Percentiles rank a stretch among this genome's conserved stretches.
Conservation (phyloP, 305 asterid species). For the Fraxinus greggii region DNA sequence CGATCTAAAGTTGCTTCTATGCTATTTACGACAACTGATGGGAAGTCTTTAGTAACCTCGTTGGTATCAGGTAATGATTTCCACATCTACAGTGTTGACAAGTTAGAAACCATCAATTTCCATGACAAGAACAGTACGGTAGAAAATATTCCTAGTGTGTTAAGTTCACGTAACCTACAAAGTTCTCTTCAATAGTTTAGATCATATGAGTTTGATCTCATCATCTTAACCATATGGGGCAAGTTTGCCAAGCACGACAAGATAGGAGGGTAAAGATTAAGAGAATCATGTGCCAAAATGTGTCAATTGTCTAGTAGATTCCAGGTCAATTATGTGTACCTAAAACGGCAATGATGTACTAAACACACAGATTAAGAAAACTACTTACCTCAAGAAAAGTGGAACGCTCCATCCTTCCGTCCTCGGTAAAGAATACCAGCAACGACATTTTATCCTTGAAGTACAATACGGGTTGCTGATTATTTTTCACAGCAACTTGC, state of each 20-base stretch:
- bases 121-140: background rate
- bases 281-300: background rate
- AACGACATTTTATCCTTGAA: slow-evolving; percentile 70
- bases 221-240: background rate
- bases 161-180: background rate
- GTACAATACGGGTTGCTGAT: slow-evolving; percentile 97
- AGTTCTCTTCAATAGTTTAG: background rate
- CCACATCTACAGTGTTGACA: slow-evolving; percentile 66
- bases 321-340: background rate
- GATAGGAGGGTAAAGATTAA: background rate
- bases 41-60: slow-evolving; percentile 66
- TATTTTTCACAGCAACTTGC: slow-evolving; percentile 95
- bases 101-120: slow-evolving; percentile 19
- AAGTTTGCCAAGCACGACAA: background rate
- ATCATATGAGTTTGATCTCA: background rate
- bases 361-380: slow-evolving; percentile 2
- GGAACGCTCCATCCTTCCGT: slow-evolving; percentile 92
- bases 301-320: background rate
- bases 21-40: slow-evolving; percentile 53
- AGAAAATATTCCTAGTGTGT: background rate
- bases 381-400: slow-evolving; percentile 78
- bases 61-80: slow-evolving; percentile 93
- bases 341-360: slow-evolving; percentile 12
- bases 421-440: slow-evolving; percentile 63
- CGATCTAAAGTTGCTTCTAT: slow-evolving; percentile 66